phyloP scores from a whole-genome alignment of 78 protist genomes.

The Dictyostelium purpureum region DNA sequence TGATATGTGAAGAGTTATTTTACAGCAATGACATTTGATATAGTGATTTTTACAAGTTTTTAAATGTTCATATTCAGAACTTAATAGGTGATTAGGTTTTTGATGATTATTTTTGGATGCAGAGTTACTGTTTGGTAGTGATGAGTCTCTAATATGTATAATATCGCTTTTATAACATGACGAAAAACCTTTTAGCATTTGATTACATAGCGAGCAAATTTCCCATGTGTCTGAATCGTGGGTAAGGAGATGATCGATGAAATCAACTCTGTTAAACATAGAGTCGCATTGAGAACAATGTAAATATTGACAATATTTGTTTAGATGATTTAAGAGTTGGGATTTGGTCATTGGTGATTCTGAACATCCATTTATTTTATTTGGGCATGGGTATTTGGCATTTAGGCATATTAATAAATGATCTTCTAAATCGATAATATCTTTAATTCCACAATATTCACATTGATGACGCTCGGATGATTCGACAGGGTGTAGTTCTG shows the following conservation, averaged over 20 bases:
- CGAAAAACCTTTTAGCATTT: neutral
- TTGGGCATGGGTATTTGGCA: neutral
- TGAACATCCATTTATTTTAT: neutral
- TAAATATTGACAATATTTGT: neutral
- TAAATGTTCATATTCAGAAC: conserved; percentile 18
- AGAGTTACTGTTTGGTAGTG: neutral
- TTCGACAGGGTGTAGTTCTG: neutral
- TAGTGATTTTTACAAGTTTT: conserved; percentile 2
- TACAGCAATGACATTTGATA: conserved; percentile 22
- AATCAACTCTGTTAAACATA: neutral
- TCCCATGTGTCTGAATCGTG: conserved; percentile 35
- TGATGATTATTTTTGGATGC: neutral
- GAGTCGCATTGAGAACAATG: conserved; percentile 22
- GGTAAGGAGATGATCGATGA: neutral
- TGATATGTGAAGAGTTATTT: neutral
- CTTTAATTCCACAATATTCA: neutral
- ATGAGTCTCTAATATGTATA: neutral
- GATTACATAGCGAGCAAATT: conserved; percentile 12
- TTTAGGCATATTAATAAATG: neutral
- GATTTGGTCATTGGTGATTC: neutral
- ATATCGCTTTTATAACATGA: conserved; percentile 20
- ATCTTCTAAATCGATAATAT: conserved; percentile 10
- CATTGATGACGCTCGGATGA: neutral
- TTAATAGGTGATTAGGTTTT: neutral
- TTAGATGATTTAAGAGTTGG: neutral